Base-by-base conservation (phyloP, 2,329 filamentous ascomycete genomes). In the Stachybotrys chartarum region DNA sequence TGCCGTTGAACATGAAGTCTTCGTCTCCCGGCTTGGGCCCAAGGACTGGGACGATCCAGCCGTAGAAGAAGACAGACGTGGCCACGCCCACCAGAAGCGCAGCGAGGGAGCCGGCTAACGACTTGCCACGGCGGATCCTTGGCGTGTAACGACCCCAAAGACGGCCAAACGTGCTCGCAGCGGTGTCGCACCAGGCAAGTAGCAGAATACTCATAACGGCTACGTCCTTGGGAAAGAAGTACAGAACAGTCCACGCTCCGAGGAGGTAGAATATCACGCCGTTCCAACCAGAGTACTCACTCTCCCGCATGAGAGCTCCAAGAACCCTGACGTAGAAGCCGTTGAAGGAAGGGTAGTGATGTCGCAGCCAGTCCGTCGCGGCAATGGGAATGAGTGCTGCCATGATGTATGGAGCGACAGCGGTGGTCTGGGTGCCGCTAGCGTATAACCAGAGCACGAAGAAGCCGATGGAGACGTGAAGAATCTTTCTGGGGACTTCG, bases 391-490 rank as follows among this genome's bases (percentile, higher is more conserved):
- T 78, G 47, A 99, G 78, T 3, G 86, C 84, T 7, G 81, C 80
- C 70, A 97, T 85, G 48, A 99, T 81, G 67, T 88, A 91, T 0
- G 94, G 93, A 48, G 92, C 87, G 52, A 99, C 93, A 17, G 86
- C 75, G 18, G 76, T 77, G 1, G 90, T 84, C 70, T 96, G 91
- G 6, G 87, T 82, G 55, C 91, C 93, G 30, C 81, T 84, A 52
- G 84, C 79, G 72, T 97, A 99, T 44, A 97, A 82, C 76, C 87
- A 89, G 50, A 96, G 81, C 18, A 93, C 91, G 58, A 97, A 80
- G 75, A 97, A 97, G 54, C 94, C 94, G 68, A 99, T 99, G 51
- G 92, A 97, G 56, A 97, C 90, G 70, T 99, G 94, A 44, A 99
- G 80, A 46, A 86, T 77, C 72, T 99, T 99, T 64, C 94, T 87